Evolutionary conservation across 306 rosid species (phyloP).

Genomic region (Vicia villosa): DNA sequence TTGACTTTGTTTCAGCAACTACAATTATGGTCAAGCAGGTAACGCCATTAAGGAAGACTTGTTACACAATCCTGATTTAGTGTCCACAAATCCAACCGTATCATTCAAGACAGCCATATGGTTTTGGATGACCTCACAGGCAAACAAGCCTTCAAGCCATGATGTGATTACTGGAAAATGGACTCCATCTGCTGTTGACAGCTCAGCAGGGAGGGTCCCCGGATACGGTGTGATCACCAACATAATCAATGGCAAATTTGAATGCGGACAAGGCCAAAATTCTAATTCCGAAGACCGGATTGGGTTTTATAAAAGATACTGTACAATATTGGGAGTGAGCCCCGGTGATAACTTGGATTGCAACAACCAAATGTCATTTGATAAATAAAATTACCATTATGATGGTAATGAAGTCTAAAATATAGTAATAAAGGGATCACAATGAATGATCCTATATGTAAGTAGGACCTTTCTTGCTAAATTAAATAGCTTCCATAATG

Average conservation of each 20-base stretch:
- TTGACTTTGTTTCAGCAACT: conserved; percentile 44
- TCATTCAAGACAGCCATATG: conserved; percentile 71
- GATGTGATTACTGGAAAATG: conserved; percentile 56
- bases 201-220: conserved; percentile 28
- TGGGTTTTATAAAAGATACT: conserved; percentile 41
- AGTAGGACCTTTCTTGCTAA: neutral
- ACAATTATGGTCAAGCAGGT: conserved; percentile 66
- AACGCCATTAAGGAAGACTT: conserved; percentile 39
- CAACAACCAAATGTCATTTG: conserved; percentile 44
- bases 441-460: neutral
- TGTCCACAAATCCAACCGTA: conserved; percentile 45
- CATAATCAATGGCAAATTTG: conserved; percentile 39
- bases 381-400: too few relatives aligned
- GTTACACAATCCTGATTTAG: conserved; percentile 57
- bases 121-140: conserved; percentile 82
- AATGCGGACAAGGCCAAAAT: conserved; percentile 45
- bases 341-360: conserved; percentile 47
- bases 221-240: conserved; percentile 52
- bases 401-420: neutral
- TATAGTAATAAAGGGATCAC: conserved; percentile 18
- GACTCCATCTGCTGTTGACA: conserved; percentile 53
- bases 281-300: conserved; percentile 30
- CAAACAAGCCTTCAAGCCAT: conserved; percentile 71
- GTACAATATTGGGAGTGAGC: conserved; percentile 37
- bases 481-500: neutral